Evolutionary conservation across 768 basidiomycete species (phyloP).

Genomic region (Auricularia auricula-judae): DNA sequence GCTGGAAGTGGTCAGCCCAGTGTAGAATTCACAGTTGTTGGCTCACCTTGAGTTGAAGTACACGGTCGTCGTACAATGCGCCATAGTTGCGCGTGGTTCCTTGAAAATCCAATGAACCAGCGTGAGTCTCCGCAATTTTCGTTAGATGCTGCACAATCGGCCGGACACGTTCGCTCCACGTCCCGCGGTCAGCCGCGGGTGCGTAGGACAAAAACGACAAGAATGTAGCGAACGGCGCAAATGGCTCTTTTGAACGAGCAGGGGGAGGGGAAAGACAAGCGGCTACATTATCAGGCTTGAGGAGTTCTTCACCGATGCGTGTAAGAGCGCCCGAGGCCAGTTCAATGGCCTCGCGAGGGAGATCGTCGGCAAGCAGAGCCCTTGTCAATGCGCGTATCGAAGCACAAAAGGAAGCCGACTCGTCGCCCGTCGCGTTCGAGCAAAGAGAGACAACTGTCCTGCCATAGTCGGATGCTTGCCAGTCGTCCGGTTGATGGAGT

Average conservation of each 20-base stretch:
- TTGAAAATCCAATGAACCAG: background rate
- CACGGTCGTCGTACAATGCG: background rate
- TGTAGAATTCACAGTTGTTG: background rate
- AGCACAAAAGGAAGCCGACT: background rate
- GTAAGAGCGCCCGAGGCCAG: background rate
- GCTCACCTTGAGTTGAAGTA: background rate
- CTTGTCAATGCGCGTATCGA: background rate
- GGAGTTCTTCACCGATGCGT: background rate
- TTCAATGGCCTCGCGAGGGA: background rate
- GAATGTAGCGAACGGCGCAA: background rate
- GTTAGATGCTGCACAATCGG: background rate
- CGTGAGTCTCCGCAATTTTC: background rate
- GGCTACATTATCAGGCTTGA: background rate
- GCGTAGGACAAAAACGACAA: background rate
- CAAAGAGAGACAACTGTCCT: background rate
- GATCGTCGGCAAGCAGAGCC: background rate
- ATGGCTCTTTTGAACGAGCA: background rate
- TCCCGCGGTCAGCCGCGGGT: background rate
- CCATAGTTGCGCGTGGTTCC: background rate
- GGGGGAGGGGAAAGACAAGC: background rate
- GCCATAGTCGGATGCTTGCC: background rate
- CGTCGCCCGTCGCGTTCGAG: background rate
- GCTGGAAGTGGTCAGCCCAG: background rate
- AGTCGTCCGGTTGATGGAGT: background rate
- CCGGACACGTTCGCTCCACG: background rate